Percentiles rank a stretch among this genome's conserved stretches.
Evolutionary conservation across 1,139 yeast species (phyloP).

Genomic region (Debaryomyces singareniensis): DNA sequence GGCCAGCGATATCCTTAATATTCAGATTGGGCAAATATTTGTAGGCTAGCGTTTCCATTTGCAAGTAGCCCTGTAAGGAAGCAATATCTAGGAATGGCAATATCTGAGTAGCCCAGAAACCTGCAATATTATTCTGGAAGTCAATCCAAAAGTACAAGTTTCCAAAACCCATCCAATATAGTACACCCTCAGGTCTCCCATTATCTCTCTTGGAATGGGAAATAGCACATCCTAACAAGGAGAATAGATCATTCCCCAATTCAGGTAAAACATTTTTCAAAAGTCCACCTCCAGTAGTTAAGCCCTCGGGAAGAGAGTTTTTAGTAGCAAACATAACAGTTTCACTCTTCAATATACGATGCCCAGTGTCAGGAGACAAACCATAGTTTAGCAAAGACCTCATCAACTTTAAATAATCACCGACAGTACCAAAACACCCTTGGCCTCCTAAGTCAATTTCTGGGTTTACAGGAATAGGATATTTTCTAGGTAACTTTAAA

Average conservation of each 20-base stretch:
- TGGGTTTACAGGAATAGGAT: slow-evolving; percentile 19
- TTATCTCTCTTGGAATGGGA: slow-evolving; percentile 35
- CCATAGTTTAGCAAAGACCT: slow-evolving; percentile 45
- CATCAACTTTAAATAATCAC: slow-evolving; percentile 37
- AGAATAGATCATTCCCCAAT: slow-evolving; percentile 60
- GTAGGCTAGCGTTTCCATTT: slow-evolving; percentile 15
- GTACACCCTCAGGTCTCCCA: slow-evolving; percentile 35
- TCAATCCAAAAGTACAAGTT: slow-evolving; percentile 45
- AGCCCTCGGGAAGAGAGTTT: slow-evolving; percentile 28
- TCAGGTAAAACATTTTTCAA: slow-evolving; percentile 10
- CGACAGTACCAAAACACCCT: slow-evolving; percentile 39
- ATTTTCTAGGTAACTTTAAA: slow-evolving; percentile 10
- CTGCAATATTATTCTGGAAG: slow-evolving; percentile 33
- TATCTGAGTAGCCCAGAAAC: slow-evolving; percentile 36
- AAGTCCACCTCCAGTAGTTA: slow-evolving; percentile 15
- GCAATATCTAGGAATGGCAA: slow-evolving; percentile 22
- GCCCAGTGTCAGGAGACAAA: slow-evolving; percentile 30
- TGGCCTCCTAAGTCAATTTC: slow-evolving; percentile 44
- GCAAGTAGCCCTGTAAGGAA: slow-evolving; percentile 9
- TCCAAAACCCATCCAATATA: slow-evolving; percentile 43
- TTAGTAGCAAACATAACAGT: slow-evolving; percentile 26
- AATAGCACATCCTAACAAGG: slow-evolving; percentile 68
- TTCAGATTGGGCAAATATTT: slow-evolving; percentile 10
- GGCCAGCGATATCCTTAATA: no score
- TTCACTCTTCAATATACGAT: slow-evolving; percentile 21